Percentiles rank a stretch among this genome's conserved stretches.
phyloP scores from a whole-genome alignment of 78 protist species.

The Dictyostelium brefeldianum region DNA sequence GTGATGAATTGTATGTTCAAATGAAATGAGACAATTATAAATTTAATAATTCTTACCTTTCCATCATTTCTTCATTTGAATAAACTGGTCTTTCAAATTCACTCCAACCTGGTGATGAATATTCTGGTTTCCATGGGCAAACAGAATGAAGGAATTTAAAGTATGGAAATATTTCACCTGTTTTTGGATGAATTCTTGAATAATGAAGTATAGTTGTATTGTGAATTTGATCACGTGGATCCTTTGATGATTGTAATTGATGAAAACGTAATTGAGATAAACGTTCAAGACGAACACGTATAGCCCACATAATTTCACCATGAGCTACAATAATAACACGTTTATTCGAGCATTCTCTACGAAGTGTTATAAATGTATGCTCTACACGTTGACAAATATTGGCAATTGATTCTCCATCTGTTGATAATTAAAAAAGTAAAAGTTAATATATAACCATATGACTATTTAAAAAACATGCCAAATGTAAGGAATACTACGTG shows the following conservation, averaged over 20 bases:
- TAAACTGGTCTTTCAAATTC: constrained; percentile 85
- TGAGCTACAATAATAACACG: constrained; percentile 85
- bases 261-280: constrained; percentile 80
- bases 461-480: too few species aligned
- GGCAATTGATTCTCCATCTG: constrained; percentile 75
- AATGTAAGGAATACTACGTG: too few species aligned
- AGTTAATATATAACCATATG: too few species aligned
- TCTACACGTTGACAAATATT: constrained; percentile 82
- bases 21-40: too few species aligned
- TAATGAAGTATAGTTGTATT: constrained; percentile 82
- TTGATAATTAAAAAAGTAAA: too few species aligned
- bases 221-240: constrained; percentile 80
- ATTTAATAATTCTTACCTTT: too few species aligned
- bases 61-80: constrained; percentile 68
- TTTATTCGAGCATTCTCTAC: constrained; percentile 84
- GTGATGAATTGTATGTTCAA: too few species aligned
- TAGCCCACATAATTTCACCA: constrained; percentile 88
- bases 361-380: constrained; percentile 73
- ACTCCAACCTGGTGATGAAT: constrained; percentile 79
- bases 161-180: constrained; percentile 80
- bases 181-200: constrained; percentile 84
- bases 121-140: constrained; percentile 89
- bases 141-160: constrained; percentile 62
- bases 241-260: constrained; percentile 62
- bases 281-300: constrained; percentile 84